Evolutionary conservation across 2,329 filamentous ascomycete species (phyloP).

Genomic region (Paracoccidioides brasiliensis): DNA sequence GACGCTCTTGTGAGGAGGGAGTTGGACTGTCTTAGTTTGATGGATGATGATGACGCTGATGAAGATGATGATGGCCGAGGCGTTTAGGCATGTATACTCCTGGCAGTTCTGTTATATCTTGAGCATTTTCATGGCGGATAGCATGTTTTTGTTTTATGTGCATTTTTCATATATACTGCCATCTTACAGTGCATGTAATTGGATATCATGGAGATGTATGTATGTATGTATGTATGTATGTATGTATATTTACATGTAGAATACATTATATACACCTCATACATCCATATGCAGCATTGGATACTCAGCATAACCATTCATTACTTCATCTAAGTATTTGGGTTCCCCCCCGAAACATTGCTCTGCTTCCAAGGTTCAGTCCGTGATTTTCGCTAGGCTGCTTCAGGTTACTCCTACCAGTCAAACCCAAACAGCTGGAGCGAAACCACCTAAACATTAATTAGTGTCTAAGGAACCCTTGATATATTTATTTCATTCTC

Average conservation of each 20-base stretch:
- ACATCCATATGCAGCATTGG: too few relatives aligned
- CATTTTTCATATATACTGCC: neutral
- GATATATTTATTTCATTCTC: neutral
- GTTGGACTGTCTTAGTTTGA: constrained; percentile 43
- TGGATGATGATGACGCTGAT: constrained; percentile 34
- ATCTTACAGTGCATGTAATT: neutral
- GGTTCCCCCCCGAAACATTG: too few relatives aligned
- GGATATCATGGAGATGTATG: neutral
- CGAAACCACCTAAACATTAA: too few relatives aligned
- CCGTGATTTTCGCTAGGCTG: constrained; percentile 13
- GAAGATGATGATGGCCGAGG: neutral
- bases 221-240: neutral
- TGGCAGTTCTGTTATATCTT: neutral
- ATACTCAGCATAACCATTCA: too few relatives aligned
- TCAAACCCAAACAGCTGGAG: too few relatives aligned
- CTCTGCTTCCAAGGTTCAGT: too few relatives aligned
- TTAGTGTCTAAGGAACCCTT: too few relatives aligned
- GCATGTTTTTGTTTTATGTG: neutral
- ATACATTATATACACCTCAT: too few relatives aligned
- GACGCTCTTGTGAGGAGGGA: constrained; percentile 46
- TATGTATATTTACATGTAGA: neutral
- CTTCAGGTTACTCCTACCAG: constrained; percentile 9
- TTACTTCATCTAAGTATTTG: too few relatives aligned
- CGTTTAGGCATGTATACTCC: neutral
- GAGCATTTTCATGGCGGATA: neutral